phyloP scores from a whole-genome alignment of 306 rosid species.

The Leucaena leucocephala region DNA sequence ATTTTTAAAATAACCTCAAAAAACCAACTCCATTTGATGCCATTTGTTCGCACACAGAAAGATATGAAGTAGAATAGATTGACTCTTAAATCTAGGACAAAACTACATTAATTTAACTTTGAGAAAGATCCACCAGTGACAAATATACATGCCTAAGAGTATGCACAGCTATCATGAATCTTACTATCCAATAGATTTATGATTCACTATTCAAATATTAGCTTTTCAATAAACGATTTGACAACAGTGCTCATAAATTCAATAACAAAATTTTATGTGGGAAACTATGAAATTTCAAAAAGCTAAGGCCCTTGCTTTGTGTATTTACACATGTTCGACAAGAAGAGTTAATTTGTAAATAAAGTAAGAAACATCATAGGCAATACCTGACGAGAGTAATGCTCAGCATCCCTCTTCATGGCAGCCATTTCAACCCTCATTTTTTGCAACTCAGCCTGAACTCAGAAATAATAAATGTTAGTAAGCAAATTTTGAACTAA shows the following conservation, averaged over 20 bases:
- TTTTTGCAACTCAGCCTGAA: slow-evolving; percentile 88
- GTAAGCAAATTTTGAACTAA: slow-evolving; percentile 30
- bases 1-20: slow-evolving; percentile 1
- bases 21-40: background rate
- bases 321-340: slow-evolving; percentile 13
- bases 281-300: background rate
- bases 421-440: slow-evolving; percentile 99
- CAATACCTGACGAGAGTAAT: slow-evolving; percentile 94
- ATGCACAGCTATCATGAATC: background rate
- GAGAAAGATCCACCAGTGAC: background rate
- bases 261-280: background rate
- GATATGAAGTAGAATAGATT: too few relatives aligned
- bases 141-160: background rate
- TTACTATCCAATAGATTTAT: background rate
- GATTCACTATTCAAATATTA: background rate
- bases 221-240: background rate
- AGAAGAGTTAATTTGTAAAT: slow-evolving; percentile 2
- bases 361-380: slow-evolving; percentile 26
- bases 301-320: background rate
- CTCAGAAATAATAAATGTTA: slow-evolving; percentile 35
- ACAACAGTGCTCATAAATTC: background rate
- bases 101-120: background rate
- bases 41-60: background rate
- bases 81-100: background rate
- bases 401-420: slow-evolving; percentile 99